These are phyloP conservation scores for Herpetomonas tarakana DNA, from an alignment of 208 protist genomes.

Conservation along the genomic window DNA sequence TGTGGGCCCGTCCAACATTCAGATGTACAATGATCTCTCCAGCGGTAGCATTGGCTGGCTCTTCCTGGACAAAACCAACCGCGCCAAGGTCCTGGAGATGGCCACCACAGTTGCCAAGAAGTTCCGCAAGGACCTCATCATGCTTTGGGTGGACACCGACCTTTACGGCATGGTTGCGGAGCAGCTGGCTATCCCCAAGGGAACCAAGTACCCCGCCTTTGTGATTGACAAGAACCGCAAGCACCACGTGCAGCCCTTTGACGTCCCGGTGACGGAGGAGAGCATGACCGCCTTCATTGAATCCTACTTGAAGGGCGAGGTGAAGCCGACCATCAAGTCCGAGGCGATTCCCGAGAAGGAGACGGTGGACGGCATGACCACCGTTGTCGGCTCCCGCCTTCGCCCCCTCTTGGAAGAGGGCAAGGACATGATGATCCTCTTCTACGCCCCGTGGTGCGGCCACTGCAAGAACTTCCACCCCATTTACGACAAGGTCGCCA, in stretches of 20 bases:
- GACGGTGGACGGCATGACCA: conserved; percentile 78
- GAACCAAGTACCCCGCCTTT: conserved; percentile 71
- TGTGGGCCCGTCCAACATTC: conserved; percentile 58
- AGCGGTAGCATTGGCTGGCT: conserved; percentile 56
- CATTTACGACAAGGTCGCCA: conserved; percentile 72
- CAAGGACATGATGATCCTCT: conserved; percentile 93
- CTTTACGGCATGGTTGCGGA: conserved; percentile 58
- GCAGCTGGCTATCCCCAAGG: conserved; percentile 57
- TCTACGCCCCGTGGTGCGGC: conserved; percentile 97
- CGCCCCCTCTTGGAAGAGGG: conserved; percentile 37
- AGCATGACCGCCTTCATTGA: conserved; percentile 53
- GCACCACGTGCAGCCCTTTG: conserved; percentile 52
- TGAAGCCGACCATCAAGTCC: conserved; percentile 42
- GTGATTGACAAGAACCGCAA: conserved; percentile 47
- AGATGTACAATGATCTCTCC: conserved; percentile 53
- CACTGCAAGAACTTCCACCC: conserved; percentile 94
- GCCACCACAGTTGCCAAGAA: conserved; percentile 57
- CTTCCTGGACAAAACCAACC: conserved; percentile 44
- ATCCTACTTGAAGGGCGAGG: conserved; percentile 50
- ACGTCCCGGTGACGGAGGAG: conserved; percentile 33
- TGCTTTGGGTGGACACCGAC: conserved; percentile 75
- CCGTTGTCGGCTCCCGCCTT: conserved; percentile 68
- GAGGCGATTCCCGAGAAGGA: conserved; percentile 57
- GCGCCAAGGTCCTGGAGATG: conserved; percentile 17
- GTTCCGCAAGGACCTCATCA: conserved; percentile 60